Conservation (phyloP, 805 yeast genomes). For the Hanseniaspora pseudoguilliermondii region DNA sequence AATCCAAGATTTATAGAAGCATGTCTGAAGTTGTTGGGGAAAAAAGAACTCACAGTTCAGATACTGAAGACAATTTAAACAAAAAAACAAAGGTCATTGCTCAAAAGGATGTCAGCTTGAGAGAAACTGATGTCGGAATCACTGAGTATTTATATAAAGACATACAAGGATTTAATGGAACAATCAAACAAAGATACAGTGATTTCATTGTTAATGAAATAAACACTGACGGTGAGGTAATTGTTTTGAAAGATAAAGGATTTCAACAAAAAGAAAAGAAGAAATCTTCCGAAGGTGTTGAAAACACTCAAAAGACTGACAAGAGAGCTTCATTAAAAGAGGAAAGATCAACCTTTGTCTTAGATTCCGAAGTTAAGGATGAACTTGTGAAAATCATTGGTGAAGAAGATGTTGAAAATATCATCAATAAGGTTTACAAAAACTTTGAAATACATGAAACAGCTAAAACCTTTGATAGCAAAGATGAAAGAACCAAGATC, state of each 20-base stretch:
- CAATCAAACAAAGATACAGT: slow-evolving; percentile 75
- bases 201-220: slow-evolving; percentile 93
- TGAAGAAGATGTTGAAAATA: slow-evolving; percentile 42
- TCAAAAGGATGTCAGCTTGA: slow-evolving; percentile 22
- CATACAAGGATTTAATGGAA: slow-evolving; percentile 58
- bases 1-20: background rate
- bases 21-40: slow-evolving; percentile 15
- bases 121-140: slow-evolving; percentile 79
- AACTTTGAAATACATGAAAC: slow-evolving; percentile 51
- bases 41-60: slow-evolving; percentile 17
- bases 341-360: slow-evolving; percentile 28
- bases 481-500: slow-evolving; percentile 58
- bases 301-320: slow-evolving; percentile 4
- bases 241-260: slow-evolving; percentile 68
- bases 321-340: slow-evolving; percentile 21
- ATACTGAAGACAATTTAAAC: background rate
- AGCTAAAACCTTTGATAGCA: slow-evolving; percentile 44
- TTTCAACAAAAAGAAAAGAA: slow-evolving; percentile 41
- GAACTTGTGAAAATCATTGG: slow-evolving; percentile 46
- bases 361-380: slow-evolving; percentile 35
- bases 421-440: slow-evolving; percentile 38
- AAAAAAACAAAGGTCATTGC: slow-evolving; percentile 16
- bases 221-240: slow-evolving; percentile 50
- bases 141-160: slow-evolving; percentile 48
- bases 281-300: slow-evolving; percentile 20